Conservation (phyloP, 108 stramenopile genomes). For the Thalassiosira profunda region DNA sequence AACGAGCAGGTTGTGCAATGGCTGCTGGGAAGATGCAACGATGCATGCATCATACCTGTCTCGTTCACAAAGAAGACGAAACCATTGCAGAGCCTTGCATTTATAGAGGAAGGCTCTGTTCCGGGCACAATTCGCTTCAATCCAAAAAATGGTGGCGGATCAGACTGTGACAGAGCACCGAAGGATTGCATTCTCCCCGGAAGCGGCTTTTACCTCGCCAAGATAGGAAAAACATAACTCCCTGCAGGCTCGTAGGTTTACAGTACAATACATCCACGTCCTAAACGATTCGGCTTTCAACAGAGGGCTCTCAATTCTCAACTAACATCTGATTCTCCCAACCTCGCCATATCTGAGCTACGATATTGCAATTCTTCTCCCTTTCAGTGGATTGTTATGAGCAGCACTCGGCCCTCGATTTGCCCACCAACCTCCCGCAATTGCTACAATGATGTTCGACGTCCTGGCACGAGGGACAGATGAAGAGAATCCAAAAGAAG, state of each 20-base stretch:
- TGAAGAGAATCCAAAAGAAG: constrained; percentile 36
- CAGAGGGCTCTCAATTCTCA: too few species aligned
- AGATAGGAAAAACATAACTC: constrained; percentile 48
- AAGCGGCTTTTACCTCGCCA: constrained; percentile 78
- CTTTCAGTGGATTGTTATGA: background rate
- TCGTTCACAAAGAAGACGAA: constrained; percentile 33
- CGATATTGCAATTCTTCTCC: too few species aligned
- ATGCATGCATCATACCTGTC: constrained; percentile 61
- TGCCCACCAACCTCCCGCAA: constrained; percentile 34
- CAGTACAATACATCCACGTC: too few species aligned
- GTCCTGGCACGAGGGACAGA: constrained; percentile 33
- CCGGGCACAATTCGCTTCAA: constrained; percentile 66
- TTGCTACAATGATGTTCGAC: constrained; percentile 40
- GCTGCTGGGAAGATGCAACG: constrained; percentile 59
- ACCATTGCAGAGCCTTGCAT: background rate
- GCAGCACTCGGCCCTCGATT: constrained; percentile 39
- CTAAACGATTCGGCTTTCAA: too few species aligned
- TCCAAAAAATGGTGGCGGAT: constrained; percentile 34
- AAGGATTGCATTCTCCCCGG: constrained; percentile 20
- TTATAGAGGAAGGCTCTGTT: constrained; percentile 49
- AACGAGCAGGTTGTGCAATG: constrained; percentile 90
- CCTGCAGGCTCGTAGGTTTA: too few species aligned
- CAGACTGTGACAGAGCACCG: background rate
- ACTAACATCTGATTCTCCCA: too few species aligned
- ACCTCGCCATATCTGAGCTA: too few species aligned